Evolutionary conservation across 805 yeast genomes (phyloP).

Genomic region (Wickerhamomyces canadensis): DNA sequence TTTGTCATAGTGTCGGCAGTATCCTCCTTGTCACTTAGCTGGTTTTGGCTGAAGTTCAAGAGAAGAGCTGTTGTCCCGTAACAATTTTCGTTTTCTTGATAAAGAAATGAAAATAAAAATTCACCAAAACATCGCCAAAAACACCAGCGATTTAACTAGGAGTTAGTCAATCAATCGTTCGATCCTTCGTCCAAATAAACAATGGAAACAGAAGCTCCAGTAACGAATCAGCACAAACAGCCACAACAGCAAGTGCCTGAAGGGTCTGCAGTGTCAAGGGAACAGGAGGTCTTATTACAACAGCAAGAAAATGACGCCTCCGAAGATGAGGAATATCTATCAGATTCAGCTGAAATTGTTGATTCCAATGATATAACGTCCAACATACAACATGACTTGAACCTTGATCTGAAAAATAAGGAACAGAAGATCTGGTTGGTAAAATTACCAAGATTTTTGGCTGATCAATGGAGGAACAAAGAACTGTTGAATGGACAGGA

Average conservation of each 20-base stretch:
- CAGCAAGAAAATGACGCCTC: constrained; percentile 25
- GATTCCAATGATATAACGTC: constrained; percentile 40
- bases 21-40: too few relatives aligned
- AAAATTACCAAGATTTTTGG: constrained; percentile 79
- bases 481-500: constrained; percentile 63
- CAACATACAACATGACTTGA: constrained; percentile 41
- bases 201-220: not conserved
- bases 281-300: constrained; percentile 13
- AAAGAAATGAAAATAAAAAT: too few relatives aligned
- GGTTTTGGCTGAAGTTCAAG: too few relatives aligned
- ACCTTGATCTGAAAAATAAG: constrained; percentile 60
- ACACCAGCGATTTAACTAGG: not conserved
- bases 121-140: too few relatives aligned
- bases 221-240: constrained; percentile 2
- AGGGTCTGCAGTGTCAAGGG: constrained; percentile 4
- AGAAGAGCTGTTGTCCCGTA: too few relatives aligned
- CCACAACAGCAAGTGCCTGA: constrained; percentile 3
- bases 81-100: too few relatives aligned
- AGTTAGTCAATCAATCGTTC: too few relatives aligned
- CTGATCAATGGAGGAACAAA: constrained; percentile 72
- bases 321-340: constrained; percentile 35
- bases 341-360: constrained; percentile 38
- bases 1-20: too few relatives aligned
- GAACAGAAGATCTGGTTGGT: constrained; percentile 87
- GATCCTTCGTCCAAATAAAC: not conserved